Conservation (phyloP, 1,284 basidiomycete species). For the Rhodotorula sp. region DNA sequence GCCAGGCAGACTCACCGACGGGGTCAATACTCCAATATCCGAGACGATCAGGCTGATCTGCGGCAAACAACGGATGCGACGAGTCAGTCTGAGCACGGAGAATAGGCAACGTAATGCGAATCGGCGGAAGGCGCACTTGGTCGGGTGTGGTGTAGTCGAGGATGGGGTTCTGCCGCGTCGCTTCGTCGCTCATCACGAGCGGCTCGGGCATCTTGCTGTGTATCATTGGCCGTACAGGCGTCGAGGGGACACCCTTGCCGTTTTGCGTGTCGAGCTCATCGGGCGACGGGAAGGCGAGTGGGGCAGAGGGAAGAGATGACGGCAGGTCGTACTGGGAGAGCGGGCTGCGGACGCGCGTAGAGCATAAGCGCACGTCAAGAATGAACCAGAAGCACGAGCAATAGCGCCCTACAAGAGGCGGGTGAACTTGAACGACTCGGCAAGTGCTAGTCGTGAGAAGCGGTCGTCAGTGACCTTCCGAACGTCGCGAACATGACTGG, state of each 20-base stretch:
- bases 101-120: too few species aligned
- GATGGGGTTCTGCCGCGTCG: conserved; percentile 53
- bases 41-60: conserved; percentile 82
- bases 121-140: conserved; percentile 22
- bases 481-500: not conserved
- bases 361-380: not conserved
- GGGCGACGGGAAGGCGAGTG: conserved; percentile 32
- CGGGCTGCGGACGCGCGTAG: conserved; percentile 56
- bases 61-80: too few species aligned
- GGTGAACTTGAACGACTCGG: conserved; percentile 81
- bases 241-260: conserved; percentile 28
- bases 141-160: conserved; percentile 55
- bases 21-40: conserved; percentile 87
- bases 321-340: conserved; percentile 96
- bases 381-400: too few species aligned
- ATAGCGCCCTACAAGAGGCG: conserved; percentile 62
- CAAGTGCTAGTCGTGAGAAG: conserved; percentile 50
- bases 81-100: not conserved
- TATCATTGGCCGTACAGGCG: conserved; percentile 43
- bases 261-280: conserved; percentile 49
- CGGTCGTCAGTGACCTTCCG: conserved; percentile 12
- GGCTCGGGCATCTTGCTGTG: conserved; percentile 37
- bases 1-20: conserved; percentile 58
- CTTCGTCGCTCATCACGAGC: conserved; percentile 53
- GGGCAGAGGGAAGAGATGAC: conserved; percentile 33